phyloP scores from a whole-genome alignment of 176 grass and related monocot species.

The Thalia dealbata region DNA sequence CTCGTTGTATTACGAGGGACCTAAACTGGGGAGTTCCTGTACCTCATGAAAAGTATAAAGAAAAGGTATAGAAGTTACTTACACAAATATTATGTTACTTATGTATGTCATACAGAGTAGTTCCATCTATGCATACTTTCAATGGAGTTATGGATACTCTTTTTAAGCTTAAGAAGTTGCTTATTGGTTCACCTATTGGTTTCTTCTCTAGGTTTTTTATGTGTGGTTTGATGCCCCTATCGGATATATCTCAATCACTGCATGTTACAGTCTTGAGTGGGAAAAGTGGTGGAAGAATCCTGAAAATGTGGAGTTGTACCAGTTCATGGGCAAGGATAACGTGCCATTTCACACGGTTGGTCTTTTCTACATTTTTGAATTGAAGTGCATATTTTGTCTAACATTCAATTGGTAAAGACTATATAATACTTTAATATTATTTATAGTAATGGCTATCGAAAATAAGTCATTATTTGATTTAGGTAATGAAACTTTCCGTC shows the following conservation, averaged over 20 bases:
- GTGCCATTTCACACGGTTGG: constrained; percentile 98
- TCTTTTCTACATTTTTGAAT: background rate
- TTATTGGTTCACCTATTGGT: background rate
- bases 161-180: background rate
- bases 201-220: constrained; percentile 78
- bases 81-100: background rate
- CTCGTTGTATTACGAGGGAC: constrained; percentile 91
- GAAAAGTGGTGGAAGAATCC: constrained; percentile 99
- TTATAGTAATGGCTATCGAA: too few species aligned
- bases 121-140: background rate
- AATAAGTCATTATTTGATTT: background rate
- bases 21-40: constrained; percentile 98
- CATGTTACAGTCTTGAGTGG: constrained; percentile 90
- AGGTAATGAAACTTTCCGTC: background rate
- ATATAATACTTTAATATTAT: background rate
- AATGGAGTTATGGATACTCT: background rate
- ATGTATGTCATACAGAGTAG: background rate
- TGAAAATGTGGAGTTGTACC: constrained; percentile 87
- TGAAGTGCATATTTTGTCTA: background rate
- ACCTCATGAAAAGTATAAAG: constrained; percentile 94
- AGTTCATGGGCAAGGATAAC: constrained; percentile 99
- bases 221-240: constrained; percentile 99
- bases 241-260: constrained; percentile 93
- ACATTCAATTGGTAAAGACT: background rate
- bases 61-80: constrained; percentile 45